phyloP scores from a whole-genome alignment of 2,329 filamentous ascomycete species.

The Penicillium sp. region DNA sequence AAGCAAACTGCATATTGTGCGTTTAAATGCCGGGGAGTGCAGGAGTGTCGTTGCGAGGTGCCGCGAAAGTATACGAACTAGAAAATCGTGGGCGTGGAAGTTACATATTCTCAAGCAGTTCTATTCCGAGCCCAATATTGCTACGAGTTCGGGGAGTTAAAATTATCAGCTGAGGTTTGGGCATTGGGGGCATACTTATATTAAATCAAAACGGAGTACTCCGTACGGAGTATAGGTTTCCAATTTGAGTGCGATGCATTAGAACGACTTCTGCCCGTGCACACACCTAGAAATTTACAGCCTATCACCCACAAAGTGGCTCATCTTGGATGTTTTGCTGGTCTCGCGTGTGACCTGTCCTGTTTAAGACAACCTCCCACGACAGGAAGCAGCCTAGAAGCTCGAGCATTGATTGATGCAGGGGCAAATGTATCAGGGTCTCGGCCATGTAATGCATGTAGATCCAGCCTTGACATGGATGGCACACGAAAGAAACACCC shows the following conservation, averaged over 20 bases:
- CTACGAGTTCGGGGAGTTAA: not conserved
- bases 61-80: not conserved
- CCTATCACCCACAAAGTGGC: not conserved
- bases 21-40: not conserved
- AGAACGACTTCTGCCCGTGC: not conserved
- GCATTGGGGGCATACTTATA: not conserved
- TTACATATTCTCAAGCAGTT: not conserved
- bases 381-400: not conserved
- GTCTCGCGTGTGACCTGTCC: not conserved
- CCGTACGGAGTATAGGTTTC: not conserved
- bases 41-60: not conserved
- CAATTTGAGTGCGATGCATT: not conserved
- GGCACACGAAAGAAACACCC: not conserved
- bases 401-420: conserved; percentile 4
- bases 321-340: not conserved
- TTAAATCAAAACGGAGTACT: not conserved
- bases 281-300: not conserved
- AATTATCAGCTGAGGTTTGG: conserved; percentile 1
- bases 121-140: not conserved
- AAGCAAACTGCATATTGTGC: not conserved
- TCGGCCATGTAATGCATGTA: not conserved
- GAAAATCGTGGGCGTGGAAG: not conserved
- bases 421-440: not conserved
- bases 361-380: not conserved
- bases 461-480: not conserved